Evolutionary conservation across 495 filamentous ascomycete genomes (phyloP), one percentile per base, ranked within the genome.

Genomic region (Copromyces sp.): DNA sequence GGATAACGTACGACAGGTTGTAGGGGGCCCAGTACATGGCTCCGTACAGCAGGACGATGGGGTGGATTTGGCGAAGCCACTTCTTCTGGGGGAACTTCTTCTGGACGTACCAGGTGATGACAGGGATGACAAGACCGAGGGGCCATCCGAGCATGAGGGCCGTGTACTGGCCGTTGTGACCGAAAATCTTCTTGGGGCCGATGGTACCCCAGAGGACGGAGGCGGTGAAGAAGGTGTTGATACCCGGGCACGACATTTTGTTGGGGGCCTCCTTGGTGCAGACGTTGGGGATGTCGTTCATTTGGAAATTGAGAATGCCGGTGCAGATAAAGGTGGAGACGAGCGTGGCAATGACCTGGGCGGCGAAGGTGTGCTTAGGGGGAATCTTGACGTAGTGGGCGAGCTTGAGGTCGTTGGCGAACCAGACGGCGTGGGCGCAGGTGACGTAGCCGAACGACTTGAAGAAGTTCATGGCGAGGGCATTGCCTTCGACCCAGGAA

Each of bases 371-470:
- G 59, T 82, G 79, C 14, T 81, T 77, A 3, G 80, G 81, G 17
- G 81, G 80, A 71, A 83, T 82, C 76, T 83, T 83, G 77, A 82
- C 73, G 70, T 83, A 83, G 44, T 83, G 81, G 0, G 79, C 81
- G 39, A 83, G 77, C 76, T 83, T 83, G 70, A 83, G 79, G 41
- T 83, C 81, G 72, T 79, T 78, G 59, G 80, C 79, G 71, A 83
- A 83, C 47, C 73, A 72, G 38, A 82, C 41, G 7, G 79, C 77
- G 42, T 79, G 75, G 2, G 78, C 73, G 69, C 79, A 81, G 4
- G 81, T 83, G 5, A 82, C 78, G 72, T 79, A 81, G 37, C 81
- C 81, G 61, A 77, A 83, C 8, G 80, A 74, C 75, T 83, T 83
- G 78, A 83, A 82, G 74, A 75, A 83, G 75, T 82, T 82, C 81